Conservation (phyloP, 108 stramenopile genomes). For the Mayamaea pseudoterrestris region DNA sequence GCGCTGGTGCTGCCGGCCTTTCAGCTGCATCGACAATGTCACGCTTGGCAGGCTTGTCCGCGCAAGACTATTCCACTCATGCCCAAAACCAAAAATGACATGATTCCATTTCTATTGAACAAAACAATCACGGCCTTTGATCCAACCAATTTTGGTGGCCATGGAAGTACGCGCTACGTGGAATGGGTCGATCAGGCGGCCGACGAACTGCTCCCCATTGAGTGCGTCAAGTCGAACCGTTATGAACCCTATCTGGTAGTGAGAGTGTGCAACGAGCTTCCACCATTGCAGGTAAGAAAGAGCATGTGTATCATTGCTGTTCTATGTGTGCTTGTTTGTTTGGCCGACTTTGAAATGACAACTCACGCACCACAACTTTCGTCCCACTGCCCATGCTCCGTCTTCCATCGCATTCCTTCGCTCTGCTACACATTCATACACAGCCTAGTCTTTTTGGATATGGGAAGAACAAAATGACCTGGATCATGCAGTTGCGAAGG, state of each 20-base stretch:
- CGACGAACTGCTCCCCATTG: constrained; percentile 29
- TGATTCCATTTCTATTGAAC: constrained; percentile 17
- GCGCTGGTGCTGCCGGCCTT: constrained; percentile 75
- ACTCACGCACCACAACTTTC: no score
- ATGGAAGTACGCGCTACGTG: constrained; percentile 59
- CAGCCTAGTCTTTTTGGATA: constrained; percentile 80
- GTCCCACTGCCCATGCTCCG: no score
- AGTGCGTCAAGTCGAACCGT: constrained; percentile 62
- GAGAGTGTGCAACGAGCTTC: constrained; percentile 56
- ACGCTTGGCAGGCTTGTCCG: constrained; percentile 7
- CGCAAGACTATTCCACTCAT: constrained; percentile 50
- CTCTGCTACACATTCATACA: no score
- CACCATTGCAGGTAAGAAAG: constrained; percentile 62
- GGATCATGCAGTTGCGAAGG: constrained; percentile 66
- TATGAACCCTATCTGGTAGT: constrained; percentile 78
- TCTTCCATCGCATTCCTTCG: no score
- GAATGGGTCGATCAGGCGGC: constrained; percentile 36
- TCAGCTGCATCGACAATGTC: constrained; percentile 32
- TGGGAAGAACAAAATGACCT: constrained; percentile 78
- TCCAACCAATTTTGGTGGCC: constrained; percentile 72
- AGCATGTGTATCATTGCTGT: no score
- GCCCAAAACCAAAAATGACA: constrained; percentile 28
- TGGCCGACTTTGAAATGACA: no score
- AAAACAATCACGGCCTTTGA: constrained; percentile 45
- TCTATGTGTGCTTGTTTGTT: no score